A percentile compares a stretch with the other conserved stretches of the same genome.
Conservation (phyloP, 192 early-diverging fungal genomes). For the Umbelopsis isabellina region DNA sequence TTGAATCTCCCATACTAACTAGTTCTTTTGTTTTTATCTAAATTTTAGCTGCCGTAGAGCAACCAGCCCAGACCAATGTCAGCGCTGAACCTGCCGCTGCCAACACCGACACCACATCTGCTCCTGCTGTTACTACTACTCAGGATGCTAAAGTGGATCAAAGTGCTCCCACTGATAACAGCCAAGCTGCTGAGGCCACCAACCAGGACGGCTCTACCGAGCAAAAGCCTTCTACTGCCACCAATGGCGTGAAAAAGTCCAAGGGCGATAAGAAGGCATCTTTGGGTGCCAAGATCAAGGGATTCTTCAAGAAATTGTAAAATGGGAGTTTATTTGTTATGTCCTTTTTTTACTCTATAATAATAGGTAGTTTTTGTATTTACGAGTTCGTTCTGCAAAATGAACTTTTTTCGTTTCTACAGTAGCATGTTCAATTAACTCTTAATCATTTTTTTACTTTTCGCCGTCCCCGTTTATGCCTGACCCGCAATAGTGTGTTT, state of each 20-base stretch:
- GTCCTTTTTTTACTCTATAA: too few relatives aligned
- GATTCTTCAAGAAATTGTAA: slow-evolving; percentile 20
- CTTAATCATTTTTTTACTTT: too few relatives aligned
- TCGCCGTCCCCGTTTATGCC: too few relatives aligned
- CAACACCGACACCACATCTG: background rate
- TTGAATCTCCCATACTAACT: background rate
- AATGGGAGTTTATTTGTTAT: background rate
- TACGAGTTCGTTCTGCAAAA: too few relatives aligned
- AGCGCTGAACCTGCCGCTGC: slow-evolving; percentile 9
- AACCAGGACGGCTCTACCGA: too few relatives aligned
- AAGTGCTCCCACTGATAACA: too few relatives aligned
- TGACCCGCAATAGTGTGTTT: too few relatives aligned
- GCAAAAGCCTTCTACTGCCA: background rate
- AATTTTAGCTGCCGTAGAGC: slow-evolving; percentile 5
- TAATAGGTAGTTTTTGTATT: too few relatives aligned
- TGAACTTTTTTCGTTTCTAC: too few relatives aligned
- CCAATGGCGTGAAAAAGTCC: slow-evolving; percentile 9
- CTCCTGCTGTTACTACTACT: background rate
- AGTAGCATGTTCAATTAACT: too few relatives aligned
- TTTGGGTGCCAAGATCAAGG: slow-evolving; percentile 12
- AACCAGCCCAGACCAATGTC: background rate
- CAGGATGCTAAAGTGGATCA: background rate
- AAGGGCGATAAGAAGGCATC: slow-evolving; percentile 7
- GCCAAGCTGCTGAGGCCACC: too few relatives aligned
- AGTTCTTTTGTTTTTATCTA: background rate